Conservation (phyloP, 2,329 filamentous ascomycete species). For the Fusarium stilboides region DNA sequence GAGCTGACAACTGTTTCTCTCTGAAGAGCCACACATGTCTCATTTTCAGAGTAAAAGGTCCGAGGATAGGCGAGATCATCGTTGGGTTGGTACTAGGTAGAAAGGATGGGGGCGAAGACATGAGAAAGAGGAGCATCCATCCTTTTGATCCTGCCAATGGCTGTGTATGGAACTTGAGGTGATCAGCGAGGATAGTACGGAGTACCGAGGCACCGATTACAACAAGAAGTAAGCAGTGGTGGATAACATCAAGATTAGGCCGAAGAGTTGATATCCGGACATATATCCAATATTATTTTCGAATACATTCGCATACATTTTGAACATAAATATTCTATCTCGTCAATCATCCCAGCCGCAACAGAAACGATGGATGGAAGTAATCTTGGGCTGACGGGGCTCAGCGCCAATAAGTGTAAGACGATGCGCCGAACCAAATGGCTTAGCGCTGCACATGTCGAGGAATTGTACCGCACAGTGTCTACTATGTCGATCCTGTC, state of each 20-base stretch:
- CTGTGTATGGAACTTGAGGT: constrained; percentile 8
- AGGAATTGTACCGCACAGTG: constrained; percentile 27
- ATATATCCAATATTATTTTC: neutral
- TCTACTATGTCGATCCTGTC: constrained; percentile 27
- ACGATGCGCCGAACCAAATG: constrained; percentile 24
- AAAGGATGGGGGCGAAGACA: constrained; percentile 10
- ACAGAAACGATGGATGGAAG: constrained; percentile 5
- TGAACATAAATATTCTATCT: neutral
- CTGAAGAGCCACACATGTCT: constrained; percentile 8
- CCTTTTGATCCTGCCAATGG: constrained; percentile 8
- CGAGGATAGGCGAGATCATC: constrained; percentile 16
- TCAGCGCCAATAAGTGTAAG: constrained; percentile 36
- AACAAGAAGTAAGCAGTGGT: neutral
- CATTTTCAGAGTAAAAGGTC: constrained; percentile 5
- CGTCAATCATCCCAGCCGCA: neutral
- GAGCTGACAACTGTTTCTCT: neutral
- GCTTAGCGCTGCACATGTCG: constrained; percentile 22
- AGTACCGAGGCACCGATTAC: neutral
- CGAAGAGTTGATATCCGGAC: neutral
- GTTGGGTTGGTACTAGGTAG: neutral
- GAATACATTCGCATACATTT: neutral
- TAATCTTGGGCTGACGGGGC: constrained; percentile 38
- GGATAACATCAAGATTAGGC: neutral
- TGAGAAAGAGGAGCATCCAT: neutral
- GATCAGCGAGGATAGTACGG: neutral